A percentile compares a stretch with the other conserved stretches of the same genome.
Evolutionary conservation across 305 asterid species (phyloP).

Genomic region (Fraxinus sp.): DNA sequence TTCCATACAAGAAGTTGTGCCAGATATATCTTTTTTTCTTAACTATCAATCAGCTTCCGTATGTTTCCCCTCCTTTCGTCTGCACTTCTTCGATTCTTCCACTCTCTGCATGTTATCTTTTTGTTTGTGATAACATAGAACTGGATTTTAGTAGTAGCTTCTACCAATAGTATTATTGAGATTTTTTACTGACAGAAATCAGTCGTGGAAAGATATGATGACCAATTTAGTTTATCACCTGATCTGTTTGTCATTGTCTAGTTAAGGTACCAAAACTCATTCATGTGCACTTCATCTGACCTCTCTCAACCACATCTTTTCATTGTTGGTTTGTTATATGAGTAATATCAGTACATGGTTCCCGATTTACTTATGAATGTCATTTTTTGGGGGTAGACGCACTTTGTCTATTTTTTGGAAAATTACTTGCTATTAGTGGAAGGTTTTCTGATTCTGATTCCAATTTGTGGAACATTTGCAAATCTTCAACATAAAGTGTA

Average conservation of each 20-base stretch:
- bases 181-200: not conserved
- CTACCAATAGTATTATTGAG: not conserved
- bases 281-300: not conserved
- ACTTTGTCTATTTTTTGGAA: not conserved
- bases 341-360: not conserved
- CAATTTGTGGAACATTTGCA: not conserved
- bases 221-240: not conserved
- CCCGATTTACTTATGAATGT: not conserved
- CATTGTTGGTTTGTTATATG: not conserved
- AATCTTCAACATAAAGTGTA: not conserved
- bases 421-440: not conserved
- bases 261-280: not conserved
- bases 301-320: not conserved
- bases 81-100: not conserved
- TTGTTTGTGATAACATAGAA: not conserved
- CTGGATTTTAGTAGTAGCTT: not conserved
- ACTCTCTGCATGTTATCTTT: not conserved
- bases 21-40: not conserved
- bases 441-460: slow-evolving; percentile 6
- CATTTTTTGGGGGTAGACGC: not conserved
- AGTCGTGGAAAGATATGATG: not conserved
- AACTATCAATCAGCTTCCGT: not conserved
- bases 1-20: not conserved
- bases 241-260: not conserved
- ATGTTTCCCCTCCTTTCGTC: not conserved